Conservation (phyloP, 73 alveolate genomes). For the Paramecium primaurelia region DNA sequence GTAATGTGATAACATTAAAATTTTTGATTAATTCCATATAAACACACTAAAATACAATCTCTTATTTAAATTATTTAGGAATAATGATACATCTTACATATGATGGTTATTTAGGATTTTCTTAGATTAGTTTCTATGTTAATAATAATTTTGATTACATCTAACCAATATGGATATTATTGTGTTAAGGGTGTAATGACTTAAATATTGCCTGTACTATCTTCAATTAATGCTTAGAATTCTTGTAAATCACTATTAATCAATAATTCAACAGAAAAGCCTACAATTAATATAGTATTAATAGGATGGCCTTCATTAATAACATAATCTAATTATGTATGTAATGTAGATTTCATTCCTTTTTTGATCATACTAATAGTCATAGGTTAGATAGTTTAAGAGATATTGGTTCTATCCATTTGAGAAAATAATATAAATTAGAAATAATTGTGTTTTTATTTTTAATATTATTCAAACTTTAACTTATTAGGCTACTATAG, state of each 20-base stretch:
- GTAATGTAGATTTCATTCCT: neutral
- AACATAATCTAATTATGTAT: neutral
- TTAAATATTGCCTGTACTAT: neutral
- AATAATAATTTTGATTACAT: neutral
- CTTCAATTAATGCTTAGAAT: neutral
- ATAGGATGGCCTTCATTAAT: neutral
- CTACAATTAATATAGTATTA: neutral
- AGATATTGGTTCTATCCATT: neutral
- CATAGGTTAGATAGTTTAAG: neutral
- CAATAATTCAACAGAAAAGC: neutral
- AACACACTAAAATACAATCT: neutral
- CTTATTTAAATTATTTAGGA: neutral
- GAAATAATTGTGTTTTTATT: neutral
- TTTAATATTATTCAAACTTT: neutral
- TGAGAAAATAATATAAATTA: neutral
- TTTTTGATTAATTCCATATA: neutral
- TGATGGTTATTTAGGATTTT: neutral
- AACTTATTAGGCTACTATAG: constrained; percentile 34
- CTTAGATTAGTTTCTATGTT: neutral
- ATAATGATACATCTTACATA: neutral
- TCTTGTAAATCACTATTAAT: neutral
- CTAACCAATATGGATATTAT: neutral
- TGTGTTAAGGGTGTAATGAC: neutral
- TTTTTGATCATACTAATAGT: neutral
- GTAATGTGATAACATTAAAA: neutral